Evolutionary conservation across 1,284 basidiomycete genomes (phyloP).

Genomic region (Pseudozyma hubeiensis): DNA sequence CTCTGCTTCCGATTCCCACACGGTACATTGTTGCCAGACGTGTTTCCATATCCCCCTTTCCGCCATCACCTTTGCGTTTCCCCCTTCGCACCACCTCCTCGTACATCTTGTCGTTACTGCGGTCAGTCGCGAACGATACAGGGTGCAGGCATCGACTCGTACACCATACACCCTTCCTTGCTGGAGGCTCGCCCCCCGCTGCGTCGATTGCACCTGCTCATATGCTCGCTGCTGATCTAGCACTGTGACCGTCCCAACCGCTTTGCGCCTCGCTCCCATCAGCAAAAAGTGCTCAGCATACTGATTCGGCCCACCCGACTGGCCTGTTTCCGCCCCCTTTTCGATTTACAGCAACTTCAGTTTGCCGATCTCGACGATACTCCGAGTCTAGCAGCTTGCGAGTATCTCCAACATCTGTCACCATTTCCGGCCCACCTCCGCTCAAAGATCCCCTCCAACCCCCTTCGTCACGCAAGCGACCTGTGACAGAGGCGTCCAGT

Average conservation of each 20-base stretch:
- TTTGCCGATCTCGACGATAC: slow-evolving; percentile 20
- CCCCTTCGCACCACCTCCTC: slow-evolving; percentile 5
- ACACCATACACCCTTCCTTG: not conserved
- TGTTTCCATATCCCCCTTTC: not conserved
- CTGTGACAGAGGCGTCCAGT: slow-evolving; percentile 23
- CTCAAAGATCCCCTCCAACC: slow-evolving; percentile 23
- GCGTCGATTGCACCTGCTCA: too few species aligned
- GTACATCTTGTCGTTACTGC: slow-evolving; percentile 12
- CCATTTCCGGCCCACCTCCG: slow-evolving; percentile 33
- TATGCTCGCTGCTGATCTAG: too few species aligned
- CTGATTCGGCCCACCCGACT: too few species aligned
- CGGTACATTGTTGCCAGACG: too few species aligned
- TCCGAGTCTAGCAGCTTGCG: slow-evolving; percentile 38
- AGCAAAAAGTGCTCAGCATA: too few species aligned
- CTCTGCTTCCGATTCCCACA: too few species aligned
- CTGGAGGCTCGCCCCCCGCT: too few species aligned
- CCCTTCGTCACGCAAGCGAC: slow-evolving; percentile 41
- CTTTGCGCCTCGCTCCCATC: too few species aligned
- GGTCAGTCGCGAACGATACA: slow-evolving; percentile 16
- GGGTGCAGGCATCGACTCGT: slow-evolving; percentile 8
- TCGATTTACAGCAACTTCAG: not conserved
- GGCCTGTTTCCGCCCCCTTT: not conserved
- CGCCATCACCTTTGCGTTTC: not conserved
- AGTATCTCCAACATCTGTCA: slow-evolving; percentile 35
- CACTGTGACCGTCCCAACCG: too few species aligned